These are phyloP conservation scores for Haematococcus sp. DNA, from an alignment of 139 green algal genomes.

Conservation along the genomic window DNA sequence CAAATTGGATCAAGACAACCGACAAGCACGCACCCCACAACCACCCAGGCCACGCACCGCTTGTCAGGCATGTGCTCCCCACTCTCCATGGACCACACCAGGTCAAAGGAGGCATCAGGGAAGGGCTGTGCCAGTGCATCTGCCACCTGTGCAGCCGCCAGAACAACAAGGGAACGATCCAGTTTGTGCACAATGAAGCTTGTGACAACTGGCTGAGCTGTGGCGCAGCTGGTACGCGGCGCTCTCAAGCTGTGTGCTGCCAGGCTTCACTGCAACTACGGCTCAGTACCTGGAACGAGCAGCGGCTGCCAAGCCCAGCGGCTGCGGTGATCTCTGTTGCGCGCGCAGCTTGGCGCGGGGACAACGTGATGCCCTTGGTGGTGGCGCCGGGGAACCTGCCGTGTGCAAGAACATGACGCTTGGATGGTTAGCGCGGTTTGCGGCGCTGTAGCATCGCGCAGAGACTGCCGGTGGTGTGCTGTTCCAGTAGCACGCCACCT, in stretches of 20 bases:
- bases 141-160: slow-evolving; percentile 52
- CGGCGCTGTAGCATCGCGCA: too few species aligned
- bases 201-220: too few species aligned
- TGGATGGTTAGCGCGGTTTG: too few species aligned
- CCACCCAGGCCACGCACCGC: slow-evolving; percentile 29
- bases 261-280: too few species aligned
- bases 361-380: slow-evolving; percentile 86
- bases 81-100: slow-evolving; percentile 87
- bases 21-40: background rate
- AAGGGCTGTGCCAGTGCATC: slow-evolving; percentile 89
- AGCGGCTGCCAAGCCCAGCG: slow-evolving; percentile 57
- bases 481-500: too few species aligned
- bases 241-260: background rate
- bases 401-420: too few species aligned
- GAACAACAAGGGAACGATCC: too few species aligned
- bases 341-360: slow-evolving; percentile 78
- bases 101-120: slow-evolving; percentile 73
- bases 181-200: too few species aligned
- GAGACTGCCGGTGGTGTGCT: too few species aligned
- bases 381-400: slow-evolving; percentile 43
- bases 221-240: too few species aligned
- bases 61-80: slow-evolving; percentile 95
- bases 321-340: slow-evolving; percentile 70
- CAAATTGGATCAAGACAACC: too few species aligned
- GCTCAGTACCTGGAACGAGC: slow-evolving; percentile 41